These are phyloP conservation scores for Lactarius evosmus DNA, from an alignment of 768 basidiomycete genomes.

Conservation along the genomic window DNA sequence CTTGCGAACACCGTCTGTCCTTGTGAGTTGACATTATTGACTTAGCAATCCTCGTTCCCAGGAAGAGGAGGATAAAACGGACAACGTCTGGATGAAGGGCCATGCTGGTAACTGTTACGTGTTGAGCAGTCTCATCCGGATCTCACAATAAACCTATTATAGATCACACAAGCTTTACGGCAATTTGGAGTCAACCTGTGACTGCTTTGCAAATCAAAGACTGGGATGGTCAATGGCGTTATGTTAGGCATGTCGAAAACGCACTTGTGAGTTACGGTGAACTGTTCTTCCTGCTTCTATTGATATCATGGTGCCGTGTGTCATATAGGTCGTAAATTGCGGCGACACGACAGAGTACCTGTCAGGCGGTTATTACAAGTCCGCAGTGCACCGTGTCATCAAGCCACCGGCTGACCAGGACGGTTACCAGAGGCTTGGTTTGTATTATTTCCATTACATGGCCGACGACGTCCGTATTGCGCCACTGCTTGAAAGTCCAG, in stretches of 20 bases:
- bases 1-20: neutral
- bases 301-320: neutral
- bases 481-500: slow-evolving; percentile 35
- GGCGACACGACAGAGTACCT: slow-evolving; percentile 38
- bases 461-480: slow-evolving; percentile 34
- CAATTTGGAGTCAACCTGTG: slow-evolving; percentile 41
- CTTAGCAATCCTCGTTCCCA: slow-evolving; percentile 36
- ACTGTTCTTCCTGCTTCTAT: neutral
- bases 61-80: slow-evolving; percentile 35
- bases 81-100: slow-evolving; percentile 40
- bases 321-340: slow-evolving; percentile 42
- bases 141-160: neutral
- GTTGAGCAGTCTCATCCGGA: neutral
- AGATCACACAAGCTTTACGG: slow-evolving; percentile 38
- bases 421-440: slow-evolving; percentile 36
- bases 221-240: slow-evolving; percentile 39
- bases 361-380: slow-evolving; percentile 38
- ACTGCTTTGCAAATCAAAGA: slow-evolving; percentile 38
- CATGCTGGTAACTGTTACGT: slow-evolving; percentile 34
- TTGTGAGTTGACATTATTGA: slow-evolving; percentile 3
- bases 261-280: slow-evolving; percentile 32
- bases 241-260: slow-evolving; percentile 38
- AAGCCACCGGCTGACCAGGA: slow-evolving; percentile 39
- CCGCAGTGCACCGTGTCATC: slow-evolving; percentile 40
- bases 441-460: slow-evolving; percentile 38